Base-by-base conservation (phyloP, 2,329 filamentous ascomycete species). In the Emergomyces orientalis region DNA sequence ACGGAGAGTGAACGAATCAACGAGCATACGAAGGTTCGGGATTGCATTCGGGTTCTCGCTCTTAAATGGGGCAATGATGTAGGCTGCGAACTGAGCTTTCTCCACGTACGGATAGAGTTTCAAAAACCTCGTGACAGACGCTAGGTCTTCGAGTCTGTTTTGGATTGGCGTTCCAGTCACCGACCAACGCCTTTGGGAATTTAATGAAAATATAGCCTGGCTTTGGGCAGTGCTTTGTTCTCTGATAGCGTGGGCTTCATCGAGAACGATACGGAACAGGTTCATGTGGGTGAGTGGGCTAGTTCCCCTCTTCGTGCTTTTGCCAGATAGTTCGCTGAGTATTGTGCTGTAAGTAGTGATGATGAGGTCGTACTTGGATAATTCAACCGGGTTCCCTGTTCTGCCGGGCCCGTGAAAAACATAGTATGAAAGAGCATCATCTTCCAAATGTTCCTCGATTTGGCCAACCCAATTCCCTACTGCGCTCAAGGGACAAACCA, bases 121-220 rank as follows among this genome's bases (percentile, higher is more conserved):
- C 51, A 97, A 79, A 71, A 97, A 97, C 39, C 88, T 89, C 63
- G 96, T 86, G 2, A 97, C 80, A 1, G 93, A 89, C 17, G 90
- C 89, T 27, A 97, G 81, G 73, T 99, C 94, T 67, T 95, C 91
- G 2, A 97, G 81, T 3, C 90, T 87, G 71, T 99, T 99, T 75
- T 97, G 93, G 9, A 97, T 90, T 0, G 92, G 94, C 0, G 94
- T 97, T 62, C 93, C 94, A 0, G 94, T 97, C n/a, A 97, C 90
- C 2, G 92, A 93, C 94, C 94, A 99, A 41, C 92, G 87, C 39
- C 92, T 86, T 71, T 89, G 84, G 1, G 91, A 90, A 64, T 89
- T 83, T 2, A 97, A 80, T 25, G 85, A 84, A 67, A 91, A 92
- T 25, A 94, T 90, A 2, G 90, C 90, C 72, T 92, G 91, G 61